phyloP scores from a whole-genome alignment of 1,284 basidiomycete genomes.

The Gymnopus androsaceus region DNA sequence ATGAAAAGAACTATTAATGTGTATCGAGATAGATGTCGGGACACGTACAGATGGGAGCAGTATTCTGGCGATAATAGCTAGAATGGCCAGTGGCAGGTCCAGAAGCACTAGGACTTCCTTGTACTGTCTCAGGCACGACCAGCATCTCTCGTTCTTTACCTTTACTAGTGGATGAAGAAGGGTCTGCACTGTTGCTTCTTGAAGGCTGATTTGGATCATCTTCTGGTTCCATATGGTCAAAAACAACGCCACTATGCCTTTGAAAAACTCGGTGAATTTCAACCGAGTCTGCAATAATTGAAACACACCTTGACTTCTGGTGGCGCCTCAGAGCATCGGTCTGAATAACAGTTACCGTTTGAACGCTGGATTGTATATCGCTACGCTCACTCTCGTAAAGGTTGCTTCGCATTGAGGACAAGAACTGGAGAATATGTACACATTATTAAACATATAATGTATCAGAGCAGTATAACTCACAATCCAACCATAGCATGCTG shows the following conservation, averaged over 20 bases:
- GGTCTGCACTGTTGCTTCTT: constrained; percentile 53
- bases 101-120: constrained; percentile 26
- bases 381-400: constrained; percentile 65
- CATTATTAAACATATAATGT: constrained; percentile 15
- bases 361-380: constrained; percentile 10
- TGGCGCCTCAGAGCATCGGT: constrained; percentile 63
- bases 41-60: constrained; percentile 30
- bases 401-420: constrained; percentile 78
- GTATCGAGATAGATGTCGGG: constrained; percentile 10
- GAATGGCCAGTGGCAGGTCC: constrained; percentile 41
- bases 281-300: constrained; percentile 8
- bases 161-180: constrained; percentile 50
- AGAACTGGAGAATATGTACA: constrained; percentile 41
- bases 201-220: constrained; percentile 41
- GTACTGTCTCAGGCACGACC: constrained; percentile 29
- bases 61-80: constrained; percentile 65
- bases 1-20: constrained; percentile 16
- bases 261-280: constrained; percentile 3
- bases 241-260: constrained; percentile 70
- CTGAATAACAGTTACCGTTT: constrained; percentile 30
- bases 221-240: constrained; percentile 48
- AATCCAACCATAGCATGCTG: constrained; percentile 69
- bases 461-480: constrained; percentile 43
- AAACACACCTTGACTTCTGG: constrained; percentile 63
- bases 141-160: constrained; percentile 37